Evolutionary conservation across 306 rosid genomes (phyloP).

Genomic region (Vicia villosa): DNA sequence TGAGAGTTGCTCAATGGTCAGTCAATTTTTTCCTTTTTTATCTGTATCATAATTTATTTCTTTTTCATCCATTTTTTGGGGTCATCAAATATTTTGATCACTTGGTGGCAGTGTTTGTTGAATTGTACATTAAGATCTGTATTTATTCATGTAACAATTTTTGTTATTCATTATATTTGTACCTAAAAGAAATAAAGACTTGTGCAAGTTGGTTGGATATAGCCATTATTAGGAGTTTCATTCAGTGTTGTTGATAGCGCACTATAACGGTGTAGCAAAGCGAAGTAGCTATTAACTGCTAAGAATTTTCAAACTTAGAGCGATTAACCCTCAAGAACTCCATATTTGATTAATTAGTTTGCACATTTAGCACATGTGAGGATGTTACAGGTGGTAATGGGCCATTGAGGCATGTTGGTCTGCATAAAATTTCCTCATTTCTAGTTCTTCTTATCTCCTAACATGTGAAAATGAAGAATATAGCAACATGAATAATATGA

Average conservation of each 20-base stretch:
- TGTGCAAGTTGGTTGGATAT: slow-evolving; percentile 22
- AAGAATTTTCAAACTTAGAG: too few species aligned
- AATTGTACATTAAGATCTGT: slow-evolving; percentile 37
- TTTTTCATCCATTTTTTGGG: slow-evolving; percentile 33
- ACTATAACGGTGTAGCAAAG: too few species aligned
- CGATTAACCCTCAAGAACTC: too few species aligned
- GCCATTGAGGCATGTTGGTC: too few species aligned
- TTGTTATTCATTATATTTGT: slow-evolving; percentile 35
- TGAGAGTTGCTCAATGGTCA: slow-evolving; percentile 31
- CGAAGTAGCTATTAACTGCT: too few species aligned
- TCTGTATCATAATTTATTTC: slow-evolving; percentile 30
- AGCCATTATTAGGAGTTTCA: slow-evolving; percentile 13
- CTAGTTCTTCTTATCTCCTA: too few species aligned
- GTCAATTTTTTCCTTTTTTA: neutral
- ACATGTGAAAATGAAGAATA: too few species aligned
- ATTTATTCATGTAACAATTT: slow-evolving; percentile 29
- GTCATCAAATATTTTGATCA: slow-evolving; percentile 39
- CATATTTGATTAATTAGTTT: too few species aligned
- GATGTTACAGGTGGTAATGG: too few species aligned
- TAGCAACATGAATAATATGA: too few species aligned
- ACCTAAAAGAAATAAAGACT: slow-evolving; percentile 19
- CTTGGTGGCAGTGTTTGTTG: slow-evolving; percentile 40
- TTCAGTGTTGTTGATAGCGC: neutral
- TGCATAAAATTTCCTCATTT: too few species aligned
- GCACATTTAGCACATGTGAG: too few species aligned